phyloP scores from a whole-genome alignment of 208 protist genomes.

The Entamoeba moshkovskii region DNA sequence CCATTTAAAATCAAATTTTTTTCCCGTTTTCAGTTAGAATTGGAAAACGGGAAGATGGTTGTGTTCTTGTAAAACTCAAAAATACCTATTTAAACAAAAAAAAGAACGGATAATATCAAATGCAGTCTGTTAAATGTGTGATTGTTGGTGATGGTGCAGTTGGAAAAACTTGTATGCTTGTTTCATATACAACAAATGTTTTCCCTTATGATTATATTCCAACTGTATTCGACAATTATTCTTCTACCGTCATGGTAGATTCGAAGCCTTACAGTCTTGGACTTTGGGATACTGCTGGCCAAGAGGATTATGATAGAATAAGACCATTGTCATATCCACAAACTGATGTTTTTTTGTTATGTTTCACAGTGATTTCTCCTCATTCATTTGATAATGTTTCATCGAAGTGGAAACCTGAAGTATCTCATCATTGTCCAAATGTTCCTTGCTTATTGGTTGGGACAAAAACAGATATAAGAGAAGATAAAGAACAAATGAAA shows the following conservation, averaged over 20 bases:
- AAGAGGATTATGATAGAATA: constrained; percentile 50
- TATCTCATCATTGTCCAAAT: constrained; percentile 18
- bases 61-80: too few relatives aligned
- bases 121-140: constrained; percentile 3
- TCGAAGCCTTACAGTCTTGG: not conserved
- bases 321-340: constrained; percentile 45
- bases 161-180: constrained; percentile 26
- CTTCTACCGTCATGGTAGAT: constrained; percentile 20
- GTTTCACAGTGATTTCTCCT: constrained; percentile 52
- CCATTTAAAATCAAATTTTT: too few relatives aligned
- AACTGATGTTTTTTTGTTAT: constrained; percentile 53
- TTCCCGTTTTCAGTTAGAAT: too few relatives aligned
- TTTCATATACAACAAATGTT: constrained; percentile 6
- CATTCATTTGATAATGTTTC: constrained; percentile 55
- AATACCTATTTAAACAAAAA: too few relatives aligned
- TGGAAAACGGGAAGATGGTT: too few relatives aligned
- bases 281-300: constrained; percentile 41
- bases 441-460: constrained; percentile 44
- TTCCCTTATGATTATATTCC: constrained; percentile 17
- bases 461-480: constrained; percentile 47
- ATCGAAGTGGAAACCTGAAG: constrained; percentile 39
- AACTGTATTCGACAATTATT: constrained; percentile 42
- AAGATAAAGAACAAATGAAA: constrained; percentile 28
- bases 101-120: too few relatives aligned
- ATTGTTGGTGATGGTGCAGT: constrained; percentile 26